Conservation (phyloP, 306 rosid genomes). For the Lathyrus tuberosus region DNA sequence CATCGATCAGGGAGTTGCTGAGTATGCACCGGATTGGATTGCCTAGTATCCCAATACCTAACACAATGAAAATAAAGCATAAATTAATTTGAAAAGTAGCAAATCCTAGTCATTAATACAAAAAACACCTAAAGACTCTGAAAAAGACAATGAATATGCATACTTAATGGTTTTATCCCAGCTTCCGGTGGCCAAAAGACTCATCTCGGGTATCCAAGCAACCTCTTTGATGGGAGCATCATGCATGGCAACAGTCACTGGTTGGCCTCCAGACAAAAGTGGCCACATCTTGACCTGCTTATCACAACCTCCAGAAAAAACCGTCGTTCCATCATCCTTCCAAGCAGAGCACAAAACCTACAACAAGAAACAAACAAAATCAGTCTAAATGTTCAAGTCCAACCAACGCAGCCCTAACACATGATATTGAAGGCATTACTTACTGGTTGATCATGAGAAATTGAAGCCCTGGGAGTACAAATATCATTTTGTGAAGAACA, state of each 20-base stretch:
- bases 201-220: slow-evolving; percentile 94
- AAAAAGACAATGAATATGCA: slow-evolving; percentile 21
- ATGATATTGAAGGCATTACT: too few relatives aligned
- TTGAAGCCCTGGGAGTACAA: slow-evolving; percentile 78
- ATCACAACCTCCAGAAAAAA: slow-evolving; percentile 93
- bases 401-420: too few relatives aligned
- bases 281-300: slow-evolving; percentile 99
- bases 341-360: slow-evolving; percentile 87
- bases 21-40: too few relatives aligned
- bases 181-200: slow-evolving; percentile 82
- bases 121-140: not conserved
- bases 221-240: slow-evolving; percentile 82
- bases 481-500: too few relatives aligned
- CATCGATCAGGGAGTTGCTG: too few relatives aligned
- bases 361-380: too few relatives aligned
- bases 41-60: too few relatives aligned
- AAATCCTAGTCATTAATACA: not conserved
- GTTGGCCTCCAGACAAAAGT: slow-evolving; percentile 72
- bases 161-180: slow-evolving; percentile 85
- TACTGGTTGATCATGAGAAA: slow-evolving; percentile 80
- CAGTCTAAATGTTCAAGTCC: too few relatives aligned
- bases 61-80: too few relatives aligned
- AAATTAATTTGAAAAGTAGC: too few relatives aligned
- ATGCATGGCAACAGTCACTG: slow-evolving; percentile 89
- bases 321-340: slow-evolving; percentile 95